These are phyloP conservation scores for Quercus parvula DNA, from an alignment of 306 rosid genomes.

Conservation along the genomic window DNA sequence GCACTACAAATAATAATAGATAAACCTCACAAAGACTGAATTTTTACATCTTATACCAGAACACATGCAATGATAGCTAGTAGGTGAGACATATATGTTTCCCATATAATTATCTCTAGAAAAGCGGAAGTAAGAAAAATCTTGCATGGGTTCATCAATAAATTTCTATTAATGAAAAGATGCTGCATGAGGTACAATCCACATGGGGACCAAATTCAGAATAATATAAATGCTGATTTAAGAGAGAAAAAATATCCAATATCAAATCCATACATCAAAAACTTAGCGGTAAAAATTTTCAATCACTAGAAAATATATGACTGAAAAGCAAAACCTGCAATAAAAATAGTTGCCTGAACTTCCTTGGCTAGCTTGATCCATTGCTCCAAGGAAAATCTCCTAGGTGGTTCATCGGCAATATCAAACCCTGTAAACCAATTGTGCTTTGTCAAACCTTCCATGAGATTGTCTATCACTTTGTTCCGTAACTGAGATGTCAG, in stretches of 20 bases:
- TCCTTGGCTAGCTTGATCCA: conserved; percentile 86
- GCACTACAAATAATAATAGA: conserved; percentile 52
- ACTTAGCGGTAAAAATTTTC: neutral
- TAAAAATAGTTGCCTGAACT: conserved; percentile 75
- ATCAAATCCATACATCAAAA: neutral
- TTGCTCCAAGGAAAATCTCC: conserved; percentile 54
- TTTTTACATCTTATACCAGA: neutral
- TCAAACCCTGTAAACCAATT: conserved; percentile 85
- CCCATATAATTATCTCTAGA: neutral
- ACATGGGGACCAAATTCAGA: conserved; percentile 2
- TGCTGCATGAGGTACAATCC: neutral
- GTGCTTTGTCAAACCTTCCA: conserved; percentile 63
- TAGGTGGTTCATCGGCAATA: conserved; percentile 61
- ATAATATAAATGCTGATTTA: conserved; percentile 3
- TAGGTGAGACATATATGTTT: neutral
- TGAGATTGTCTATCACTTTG: conserved; percentile 64
- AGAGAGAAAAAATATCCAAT: neutral
- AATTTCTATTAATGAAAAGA: neutral
- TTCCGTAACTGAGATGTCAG: conserved; percentile 69
- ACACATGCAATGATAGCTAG: neutral
- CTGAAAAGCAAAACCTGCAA: conserved; percentile 58
- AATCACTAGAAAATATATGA: conserved; percentile 9
- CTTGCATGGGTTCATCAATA: conserved; percentile 1
- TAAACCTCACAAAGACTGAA: conserved; percentile 14
- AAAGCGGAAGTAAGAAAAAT: neutral